A percentile compares a stretch with the other conserved stretches of the same genome.
Evolutionary conservation across 139 green algal genomes (phyloP).

Genomic region (Tetradesmus obliquus): DNA sequence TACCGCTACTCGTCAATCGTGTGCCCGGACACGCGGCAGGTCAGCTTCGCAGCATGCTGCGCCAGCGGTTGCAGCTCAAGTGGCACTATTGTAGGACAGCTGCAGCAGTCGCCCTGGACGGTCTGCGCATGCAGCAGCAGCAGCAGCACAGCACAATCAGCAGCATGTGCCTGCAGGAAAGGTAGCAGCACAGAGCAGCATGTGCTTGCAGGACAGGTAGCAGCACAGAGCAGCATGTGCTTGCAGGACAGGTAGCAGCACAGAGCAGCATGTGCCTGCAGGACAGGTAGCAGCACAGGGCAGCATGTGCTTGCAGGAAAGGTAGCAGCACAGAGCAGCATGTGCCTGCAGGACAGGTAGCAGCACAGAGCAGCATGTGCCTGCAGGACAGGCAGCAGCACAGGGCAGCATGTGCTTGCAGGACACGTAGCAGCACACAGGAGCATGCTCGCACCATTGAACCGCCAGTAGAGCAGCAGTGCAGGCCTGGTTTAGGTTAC

Average conservation of each 20-base stretch:
- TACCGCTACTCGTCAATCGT: conserved; percentile 39
- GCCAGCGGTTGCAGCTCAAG: background rate
- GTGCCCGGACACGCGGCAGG: conserved; percentile 38
- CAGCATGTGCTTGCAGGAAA: background rate
- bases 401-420: background rate
- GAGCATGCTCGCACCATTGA: too few relatives aligned
- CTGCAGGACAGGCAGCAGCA: background rate
- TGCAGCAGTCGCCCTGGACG: background rate
- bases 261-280: background rate
- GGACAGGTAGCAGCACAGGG: background rate
- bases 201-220: background rate
- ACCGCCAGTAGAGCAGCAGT: too few relatives aligned
- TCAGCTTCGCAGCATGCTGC: background rate
- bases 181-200: background rate
- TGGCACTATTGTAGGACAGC: background rate
- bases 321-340: background rate
- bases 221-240: background rate
- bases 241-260: too few relatives aligned
- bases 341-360: background rate
- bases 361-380: too few relatives aligned
- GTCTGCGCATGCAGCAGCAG: background rate
- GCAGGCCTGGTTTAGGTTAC: too few relatives aligned
- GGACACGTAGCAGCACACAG: background rate
- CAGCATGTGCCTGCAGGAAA: too few relatives aligned
- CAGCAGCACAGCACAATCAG: too few relatives aligned